Base-by-base conservation (phyloP, 768 basidiomycete genomes). In the Mycena galericulata region DNA sequence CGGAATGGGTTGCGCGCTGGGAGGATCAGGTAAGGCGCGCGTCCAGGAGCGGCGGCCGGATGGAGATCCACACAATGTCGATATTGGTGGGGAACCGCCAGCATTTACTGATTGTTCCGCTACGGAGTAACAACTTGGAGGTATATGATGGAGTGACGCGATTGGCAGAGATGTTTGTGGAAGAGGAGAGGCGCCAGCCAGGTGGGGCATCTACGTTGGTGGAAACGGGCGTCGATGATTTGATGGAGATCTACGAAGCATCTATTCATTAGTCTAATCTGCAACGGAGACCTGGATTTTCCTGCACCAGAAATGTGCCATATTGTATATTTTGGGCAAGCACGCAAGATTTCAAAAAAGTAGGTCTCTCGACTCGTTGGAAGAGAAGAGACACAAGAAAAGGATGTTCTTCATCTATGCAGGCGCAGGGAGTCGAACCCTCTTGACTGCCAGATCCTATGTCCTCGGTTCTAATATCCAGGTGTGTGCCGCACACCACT, bases 11-110 rank as follows among this genome's bases (percentile, higher is more conserved):
- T 38, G 27, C 59, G 5, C 43, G 30, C 29, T 61, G 59, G 59
- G 45, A 46, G 43, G 59, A 61, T 26, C 46, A 46, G 45, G 59
- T 61, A 3, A 26, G 20, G 26, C 59, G 59, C 46, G 59, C 46
- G 3, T 26, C 12, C 11, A 22, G 59, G 46, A 61, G 59, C 45
- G 26, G n/a, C 5, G 59, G 59, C 2, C 43, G 59, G 17, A 49
- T 61, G 59, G 59, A 61, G 43, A 22, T 61, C 5, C 43, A 61
- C 45, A 29, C 26, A 3, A 50, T 50, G 49, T 4, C 3, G n/a
- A 50, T 50, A 17, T 27, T 4, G 17, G 49, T 50, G 26, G 49
- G 49, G 49, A 15, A 50, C 18, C 18, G 26, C 11, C n/a, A n/a
- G n/a, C n/a, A n/a, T n/a, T n/a, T n/a, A n/a, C 49, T 50, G n/a